Evolutionary conservation across 139 green algal species (phyloP).

Genomic region (Picochlorum sp.): DNA sequence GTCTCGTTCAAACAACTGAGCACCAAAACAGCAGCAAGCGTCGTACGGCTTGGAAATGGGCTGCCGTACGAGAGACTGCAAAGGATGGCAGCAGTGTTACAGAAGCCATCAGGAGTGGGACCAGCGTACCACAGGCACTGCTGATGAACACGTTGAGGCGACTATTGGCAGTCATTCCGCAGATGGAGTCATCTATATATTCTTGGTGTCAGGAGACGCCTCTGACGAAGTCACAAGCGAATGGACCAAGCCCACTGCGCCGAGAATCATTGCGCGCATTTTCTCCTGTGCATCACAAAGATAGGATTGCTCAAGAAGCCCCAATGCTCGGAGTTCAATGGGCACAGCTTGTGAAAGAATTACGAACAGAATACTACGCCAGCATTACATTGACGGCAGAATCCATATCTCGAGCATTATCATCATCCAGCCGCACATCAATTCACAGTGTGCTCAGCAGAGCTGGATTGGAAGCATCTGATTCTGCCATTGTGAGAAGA

Average conservation of each 20-base stretch:
- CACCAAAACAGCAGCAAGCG: neutral
- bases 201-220: slow-evolving; percentile 27
- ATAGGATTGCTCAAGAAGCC: slow-evolving; percentile 15
- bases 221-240: neutral
- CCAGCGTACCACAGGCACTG: slow-evolving; percentile 36
- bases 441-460: slow-evolving; percentile 29
- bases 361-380: slow-evolving; percentile 47
- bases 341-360: slow-evolving; percentile 53
- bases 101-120: slow-evolving; percentile 13
- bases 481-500: slow-evolving; percentile 2
- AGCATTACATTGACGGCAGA: slow-evolving; percentile 37
- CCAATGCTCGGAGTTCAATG: slow-evolving; percentile 47
- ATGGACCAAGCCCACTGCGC: slow-evolving; percentile 2
- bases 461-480: slow-evolving; percentile 25
- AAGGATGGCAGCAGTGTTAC: neutral
- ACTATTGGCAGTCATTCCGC: slow-evolving; percentile 38
- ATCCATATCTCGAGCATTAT: slow-evolving; percentile 31
- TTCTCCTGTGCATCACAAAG: slow-evolving; percentile 4
- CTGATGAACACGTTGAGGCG: slow-evolving; percentile 48
- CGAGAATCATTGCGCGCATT: neutral
- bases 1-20: slow-evolving; percentile 34
- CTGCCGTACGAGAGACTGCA: neutral
- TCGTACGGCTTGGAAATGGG: slow-evolving; percentile 20
- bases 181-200: slow-evolving; percentile 34
- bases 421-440: slow-evolving; percentile 4